These are phyloP conservation scores for Neonectria punicea DNA, from an alignment of 2,329 filamentous ascomycete species.

Conservation along the genomic window DNA sequence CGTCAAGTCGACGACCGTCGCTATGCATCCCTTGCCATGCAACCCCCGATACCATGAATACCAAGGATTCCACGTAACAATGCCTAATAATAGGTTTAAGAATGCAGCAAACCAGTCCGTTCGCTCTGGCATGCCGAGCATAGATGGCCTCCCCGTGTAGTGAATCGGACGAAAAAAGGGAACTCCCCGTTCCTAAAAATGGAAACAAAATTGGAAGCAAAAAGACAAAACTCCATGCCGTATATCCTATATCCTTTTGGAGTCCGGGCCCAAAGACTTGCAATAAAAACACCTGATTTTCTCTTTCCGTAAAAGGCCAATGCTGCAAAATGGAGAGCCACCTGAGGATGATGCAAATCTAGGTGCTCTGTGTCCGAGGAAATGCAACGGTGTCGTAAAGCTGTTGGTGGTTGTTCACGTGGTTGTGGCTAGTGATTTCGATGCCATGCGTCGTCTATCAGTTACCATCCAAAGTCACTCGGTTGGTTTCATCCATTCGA, in stretches of 20 bases:
- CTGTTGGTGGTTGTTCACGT: slow-evolving; percentile 20
- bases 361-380: slow-evolving; percentile 27
- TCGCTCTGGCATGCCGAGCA: slow-evolving; percentile 5
- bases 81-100: background rate
- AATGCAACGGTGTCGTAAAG: slow-evolving; percentile 33
- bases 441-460: slow-evolving; percentile 35
- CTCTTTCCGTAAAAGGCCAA: slow-evolving; percentile 33
- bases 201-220: slow-evolving; percentile 18
- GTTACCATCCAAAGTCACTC: slow-evolving; percentile 20
- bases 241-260: slow-evolving; percentile 46
- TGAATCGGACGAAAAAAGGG: slow-evolving; percentile 19
- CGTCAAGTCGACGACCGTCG: background rate
- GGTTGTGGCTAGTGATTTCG: slow-evolving; percentile 37
- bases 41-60: background rate
- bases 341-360: slow-evolving; percentile 18
- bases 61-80: background rate
- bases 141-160: slow-evolving; percentile 5
- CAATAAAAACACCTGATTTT: slow-evolving; percentile 37
- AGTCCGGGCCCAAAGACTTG: slow-evolving; percentile 38
- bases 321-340: slow-evolving; percentile 32
- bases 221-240: slow-evolving; percentile 41
- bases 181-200: slow-evolving; percentile 28
- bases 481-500: slow-evolving; percentile 10
- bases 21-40: background rate
- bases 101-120: background rate